These are phyloP conservation scores for Boletus insuetus DNA, from an alignment of 768 basidiomycete genomes.

Conservation along the genomic window DNA sequence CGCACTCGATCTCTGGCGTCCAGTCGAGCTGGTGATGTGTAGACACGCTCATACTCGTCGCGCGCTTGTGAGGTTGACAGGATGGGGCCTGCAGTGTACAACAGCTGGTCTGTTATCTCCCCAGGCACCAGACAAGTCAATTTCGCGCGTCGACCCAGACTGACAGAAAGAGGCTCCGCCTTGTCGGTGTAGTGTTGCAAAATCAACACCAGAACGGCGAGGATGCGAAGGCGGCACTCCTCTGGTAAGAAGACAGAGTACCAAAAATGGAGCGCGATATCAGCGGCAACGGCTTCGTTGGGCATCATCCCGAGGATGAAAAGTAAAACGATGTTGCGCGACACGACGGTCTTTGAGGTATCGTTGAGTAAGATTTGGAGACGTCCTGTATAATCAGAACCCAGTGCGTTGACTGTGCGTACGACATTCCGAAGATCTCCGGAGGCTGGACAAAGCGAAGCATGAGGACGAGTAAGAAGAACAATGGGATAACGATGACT, in stretches of 20 bases:
- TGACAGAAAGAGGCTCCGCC: slow-evolving; percentile 11
- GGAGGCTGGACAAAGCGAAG: slow-evolving; percentile 31
- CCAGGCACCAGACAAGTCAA: slow-evolving; percentile 22
- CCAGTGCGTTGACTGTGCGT: slow-evolving; percentile 41
- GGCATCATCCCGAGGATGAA: slow-evolving; percentile 35
- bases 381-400: slow-evolving; percentile 37
- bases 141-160: slow-evolving; percentile 13
- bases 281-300: slow-evolving; percentile 35
- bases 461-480: neutral
- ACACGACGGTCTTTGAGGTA: slow-evolving; percentile 22
- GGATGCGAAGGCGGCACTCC: slow-evolving; percentile 26
- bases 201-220: slow-evolving; percentile 15
- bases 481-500: neutral
- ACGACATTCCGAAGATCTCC: slow-evolving; percentile 46
- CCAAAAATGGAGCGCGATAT: slow-evolving; percentile 47
- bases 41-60: slow-evolving; percentile 29
- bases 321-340: slow-evolving; percentile 42
- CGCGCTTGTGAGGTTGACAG: slow-evolving; percentile 21
- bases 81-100: slow-evolving; percentile 24
- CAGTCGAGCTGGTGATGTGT: slow-evolving; percentile 33
- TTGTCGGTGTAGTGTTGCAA: slow-evolving; percentile 12
- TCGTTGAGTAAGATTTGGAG: slow-evolving; percentile 44
- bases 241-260: slow-evolving; percentile 41
- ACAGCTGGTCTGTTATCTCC: slow-evolving; percentile 29
- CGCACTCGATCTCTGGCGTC: slow-evolving; percentile 42